Base-by-base conservation (phyloP, 2,329 filamentous ascomycete genomes). In the Dactylellina cionopaga region DNA sequence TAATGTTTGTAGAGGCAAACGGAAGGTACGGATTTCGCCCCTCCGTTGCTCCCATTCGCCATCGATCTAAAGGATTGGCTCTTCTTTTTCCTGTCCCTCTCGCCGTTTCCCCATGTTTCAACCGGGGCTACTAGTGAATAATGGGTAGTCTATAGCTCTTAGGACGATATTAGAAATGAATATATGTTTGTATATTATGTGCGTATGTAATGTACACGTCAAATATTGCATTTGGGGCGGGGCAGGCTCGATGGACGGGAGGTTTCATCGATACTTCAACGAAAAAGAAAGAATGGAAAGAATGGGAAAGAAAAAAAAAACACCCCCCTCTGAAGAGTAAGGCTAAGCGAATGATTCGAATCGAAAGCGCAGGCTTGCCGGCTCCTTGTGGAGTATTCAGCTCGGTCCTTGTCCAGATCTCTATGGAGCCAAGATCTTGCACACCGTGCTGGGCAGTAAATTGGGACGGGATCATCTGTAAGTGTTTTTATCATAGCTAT, bases 351-450 rank as follows among this genome's bases (percentile, higher is more conserved):
- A 52, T 7, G 17, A 24, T 41, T 44, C 56, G 43, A 62, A 51
- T 52, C 47, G 39, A 56, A 47, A 19, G 29, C 25, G 43, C 43
- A 49, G 33, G 41, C 41, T 43, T 51, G 39, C 41, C 31, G 49
- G 60, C 49, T 65, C 19, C 37, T 54, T 56, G 49, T 56, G 33
- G 51, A 58, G 31, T 39, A 54, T n/a, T n/a, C 35, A 37, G 37
- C 47, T 54, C 55, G 56, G 37, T 11, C 54, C n/a, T 11, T 27
- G 5, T 27, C n/a, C n/a, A 64, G 66, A 71, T 63, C 58, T 62
- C 54, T 71, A 54, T 71, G 58, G 58, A 59, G 66, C 66, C 58
- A 64, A 71, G 66, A 71, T 71, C 66, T 71, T 52, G 41, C 33
- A 39, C 46, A 49, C 49, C 22, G 33, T 41, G 43, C 51, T 33